Percentiles rank a stretch among this genome's conserved stretches.
Conservation (phyloP, 345 rosid genomes). For the Rhizophora mangle region DNA sequence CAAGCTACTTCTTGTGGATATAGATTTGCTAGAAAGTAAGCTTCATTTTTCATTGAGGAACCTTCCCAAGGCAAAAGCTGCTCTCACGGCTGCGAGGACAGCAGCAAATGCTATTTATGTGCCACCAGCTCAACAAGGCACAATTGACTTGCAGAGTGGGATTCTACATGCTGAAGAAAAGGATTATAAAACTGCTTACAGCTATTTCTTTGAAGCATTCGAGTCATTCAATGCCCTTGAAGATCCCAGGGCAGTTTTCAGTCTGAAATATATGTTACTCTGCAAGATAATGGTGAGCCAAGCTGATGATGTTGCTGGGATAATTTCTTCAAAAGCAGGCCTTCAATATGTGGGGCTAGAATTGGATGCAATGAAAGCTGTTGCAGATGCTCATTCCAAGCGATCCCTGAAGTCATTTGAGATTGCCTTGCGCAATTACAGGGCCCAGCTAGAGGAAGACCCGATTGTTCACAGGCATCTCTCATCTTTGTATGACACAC, state of each 20-base stretch:
- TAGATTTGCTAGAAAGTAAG: constrained; percentile 87
- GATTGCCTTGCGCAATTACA: constrained; percentile 74
- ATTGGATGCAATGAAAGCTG: constrained; percentile 95
- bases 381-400: constrained; percentile 91
- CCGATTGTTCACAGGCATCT: constrained; percentile 96
- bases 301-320: constrained; percentile 90
- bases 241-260: constrained; percentile 80
- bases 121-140: constrained; percentile 93
- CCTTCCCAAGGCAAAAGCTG: constrained; percentile 95
- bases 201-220: constrained; percentile 94
- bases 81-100: constrained; percentile 93
- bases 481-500: constrained; percentile 81
- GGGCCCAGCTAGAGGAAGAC: constrained; percentile 86
- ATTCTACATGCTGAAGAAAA: constrained; percentile 98
- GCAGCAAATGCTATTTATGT: constrained; percentile 96
- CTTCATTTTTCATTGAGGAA: constrained; percentile 90
- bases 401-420: constrained; percentile 83
- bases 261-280: constrained; percentile 86
- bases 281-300: constrained; percentile 98
- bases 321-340: constrained; percentile 93
- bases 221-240: constrained; percentile 93
- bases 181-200: constrained; percentile 94
- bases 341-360: constrained; percentile 81
- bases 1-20: constrained; percentile 92
- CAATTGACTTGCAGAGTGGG: constrained; percentile 94